Conservation (phyloP, 2,329 filamentous ascomycete species). For the Hymenoscyphus linearis region DNA sequence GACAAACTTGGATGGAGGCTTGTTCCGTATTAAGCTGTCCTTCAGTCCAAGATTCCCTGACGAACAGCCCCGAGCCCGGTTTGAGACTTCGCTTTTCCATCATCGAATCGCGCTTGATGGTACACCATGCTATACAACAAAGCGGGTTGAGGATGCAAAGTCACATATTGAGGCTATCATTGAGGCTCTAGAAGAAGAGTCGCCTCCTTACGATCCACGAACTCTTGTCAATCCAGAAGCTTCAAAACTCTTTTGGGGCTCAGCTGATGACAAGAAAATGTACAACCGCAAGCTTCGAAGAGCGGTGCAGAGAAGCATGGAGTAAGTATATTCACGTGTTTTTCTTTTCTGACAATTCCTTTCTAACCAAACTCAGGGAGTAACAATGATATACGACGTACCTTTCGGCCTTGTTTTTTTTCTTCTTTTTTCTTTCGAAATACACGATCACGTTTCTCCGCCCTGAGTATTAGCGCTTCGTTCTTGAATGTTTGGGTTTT, state of each 20-base stretch:
- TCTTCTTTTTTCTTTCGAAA: not conserved
- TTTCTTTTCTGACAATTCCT: not conserved
- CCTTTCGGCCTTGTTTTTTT: not conserved
- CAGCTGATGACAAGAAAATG: slow-evolving; percentile 68
- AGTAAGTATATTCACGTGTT: slow-evolving; percentile 36
- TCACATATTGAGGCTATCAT: slow-evolving; percentile 83
- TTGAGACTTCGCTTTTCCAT: slow-evolving; percentile 81
- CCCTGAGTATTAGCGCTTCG: not conserved
- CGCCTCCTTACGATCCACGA: slow-evolving; percentile 82
- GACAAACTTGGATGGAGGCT: slow-evolving; percentile 87
- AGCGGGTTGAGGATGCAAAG: slow-evolving; percentile 68
- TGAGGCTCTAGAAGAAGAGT: slow-evolving; percentile 76
- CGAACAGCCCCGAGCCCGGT: slow-evolving; percentile 77
- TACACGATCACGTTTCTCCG: not conserved
- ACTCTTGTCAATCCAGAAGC: slow-evolving; percentile 84
- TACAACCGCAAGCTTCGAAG: slow-evolving; percentile 79
- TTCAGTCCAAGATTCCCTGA: slow-evolving; percentile 84
- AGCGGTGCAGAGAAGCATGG: slow-evolving; percentile 65
- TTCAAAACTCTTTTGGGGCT: slow-evolving; percentile 81
- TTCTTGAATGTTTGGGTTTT: slow-evolving; percentile 1
- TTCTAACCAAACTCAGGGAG: slow-evolving; percentile 14
- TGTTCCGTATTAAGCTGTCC: slow-evolving; percentile 74
- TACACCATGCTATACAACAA: slow-evolving; percentile 74
- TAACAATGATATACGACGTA: slow-evolving; percentile 8
- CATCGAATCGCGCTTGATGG: slow-evolving; percentile 78